Conservation (phyloP, 2,329 filamentous ascomycete genomes). For the Allantophomopsis lycopodina region DNA sequence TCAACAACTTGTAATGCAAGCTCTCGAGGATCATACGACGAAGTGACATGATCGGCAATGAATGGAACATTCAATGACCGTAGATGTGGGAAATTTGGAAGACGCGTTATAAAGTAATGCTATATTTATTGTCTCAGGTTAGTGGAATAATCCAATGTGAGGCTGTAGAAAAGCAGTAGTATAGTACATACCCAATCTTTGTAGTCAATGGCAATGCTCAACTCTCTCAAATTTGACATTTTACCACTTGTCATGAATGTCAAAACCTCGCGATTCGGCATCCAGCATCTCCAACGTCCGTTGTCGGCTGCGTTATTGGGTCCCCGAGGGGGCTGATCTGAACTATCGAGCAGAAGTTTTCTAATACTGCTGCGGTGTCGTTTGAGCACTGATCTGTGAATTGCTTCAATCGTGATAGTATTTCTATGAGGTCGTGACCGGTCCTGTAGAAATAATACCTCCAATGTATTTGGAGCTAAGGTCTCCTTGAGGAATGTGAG, state of each 20-base stretch:
- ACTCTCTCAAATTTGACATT: constrained; percentile 57
- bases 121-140: constrained; percentile 22
- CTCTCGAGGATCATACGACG: constrained; percentile 47
- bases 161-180: neutral
- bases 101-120: constrained; percentile 67
- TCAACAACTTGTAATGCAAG: constrained; percentile 66
- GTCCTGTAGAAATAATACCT: constrained; percentile 67
- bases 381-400: constrained; percentile 57
- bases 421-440: constrained; percentile 32
- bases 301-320: constrained; percentile 20
- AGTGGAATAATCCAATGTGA: constrained; percentile 4
- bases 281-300: constrained; percentile 54
- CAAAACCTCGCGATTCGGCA: constrained; percentile 53
- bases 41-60: constrained; percentile 46
- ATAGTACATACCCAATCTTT: constrained; percentile 59
- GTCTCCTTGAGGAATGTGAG: constrained; percentile 67
- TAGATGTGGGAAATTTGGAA: constrained; percentile 57
- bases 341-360: constrained; percentile 63
- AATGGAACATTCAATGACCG: constrained; percentile 58
- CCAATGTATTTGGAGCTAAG: constrained; percentile 65
- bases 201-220: constrained; percentile 61
- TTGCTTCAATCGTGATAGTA: constrained; percentile 50
- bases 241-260: constrained; percentile 63
- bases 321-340: constrained; percentile 32
- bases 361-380: constrained; percentile 58